Evolutionary conservation across 1,139 yeast genomes (phyloP).

Genomic region (Yamadazyma dushanensis): DNA sequence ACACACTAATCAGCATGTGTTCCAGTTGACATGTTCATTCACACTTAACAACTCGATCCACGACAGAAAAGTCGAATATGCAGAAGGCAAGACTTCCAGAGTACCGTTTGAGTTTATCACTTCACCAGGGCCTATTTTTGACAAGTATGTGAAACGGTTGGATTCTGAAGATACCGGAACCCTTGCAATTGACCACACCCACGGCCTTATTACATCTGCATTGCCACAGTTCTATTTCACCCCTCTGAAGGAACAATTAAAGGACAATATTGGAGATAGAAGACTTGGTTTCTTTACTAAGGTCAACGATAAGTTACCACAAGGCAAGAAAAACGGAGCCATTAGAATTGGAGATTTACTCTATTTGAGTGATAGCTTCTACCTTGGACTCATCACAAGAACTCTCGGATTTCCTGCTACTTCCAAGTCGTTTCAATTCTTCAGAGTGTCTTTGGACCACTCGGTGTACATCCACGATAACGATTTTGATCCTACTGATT

Average conservation of each 20-base stretch:
- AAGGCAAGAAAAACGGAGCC: conserved; percentile 9
- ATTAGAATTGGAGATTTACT: conserved; percentile 24
- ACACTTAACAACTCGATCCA: conserved; percentile 30
- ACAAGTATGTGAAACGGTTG: conserved; percentile 27
- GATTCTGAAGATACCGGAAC: conserved; percentile 23
- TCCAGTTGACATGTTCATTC: conserved; percentile 32
- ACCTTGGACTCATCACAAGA: conserved; percentile 27
- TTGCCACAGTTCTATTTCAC: conserved; percentile 25
- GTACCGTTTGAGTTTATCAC: conserved; percentile 35
- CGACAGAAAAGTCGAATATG: conserved; percentile 12
- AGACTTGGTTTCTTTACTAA: conserved; percentile 33
- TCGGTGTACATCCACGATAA: conserved; percentile 52
- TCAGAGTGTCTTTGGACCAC: conserved; percentile 46
- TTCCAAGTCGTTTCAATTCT: conserved; percentile 24
- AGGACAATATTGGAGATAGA: conserved; percentile 26
- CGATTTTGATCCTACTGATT: conserved; percentile 53
- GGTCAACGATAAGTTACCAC: conserved; percentile 24
- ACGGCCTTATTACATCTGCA: conserved; percentile 28
- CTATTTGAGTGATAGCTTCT: conserved; percentile 35
- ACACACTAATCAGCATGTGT: conserved; percentile 27
- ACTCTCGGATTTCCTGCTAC: conserved; percentile 24
- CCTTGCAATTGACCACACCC: conserved; percentile 20
- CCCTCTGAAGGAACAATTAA: conserved; percentile 12
- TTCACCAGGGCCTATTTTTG: conserved; percentile 25
- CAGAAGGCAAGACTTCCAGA: conserved; percentile 18